phyloP scores from a whole-genome alignment of 257 asterid genomes.

The Cruciata laevipes region DNA sequence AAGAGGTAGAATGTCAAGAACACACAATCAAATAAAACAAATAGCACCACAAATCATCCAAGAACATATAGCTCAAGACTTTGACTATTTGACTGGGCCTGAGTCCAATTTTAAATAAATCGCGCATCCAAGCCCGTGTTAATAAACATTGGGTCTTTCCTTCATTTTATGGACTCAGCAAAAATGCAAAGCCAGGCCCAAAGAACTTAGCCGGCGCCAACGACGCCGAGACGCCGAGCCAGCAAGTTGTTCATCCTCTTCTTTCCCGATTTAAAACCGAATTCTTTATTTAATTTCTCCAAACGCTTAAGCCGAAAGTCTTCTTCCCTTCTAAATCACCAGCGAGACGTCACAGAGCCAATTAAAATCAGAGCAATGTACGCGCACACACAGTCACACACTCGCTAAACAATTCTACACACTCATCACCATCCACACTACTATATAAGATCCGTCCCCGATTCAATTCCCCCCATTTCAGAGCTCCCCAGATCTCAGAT shows the following conservation, averaged over 20 bases:
- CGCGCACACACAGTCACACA: background rate
- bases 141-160: no score
- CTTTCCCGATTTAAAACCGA: background rate
- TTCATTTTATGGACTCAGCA: no score
- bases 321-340: background rate
- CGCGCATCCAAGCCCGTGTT: no score
- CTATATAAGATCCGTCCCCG: background rate
- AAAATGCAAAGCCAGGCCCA: background rate
- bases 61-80: no score
- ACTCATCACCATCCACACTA: background rate
- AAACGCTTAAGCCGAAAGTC: background rate
- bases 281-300: background rate
- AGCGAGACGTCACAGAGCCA: background rate
- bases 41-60: no score
- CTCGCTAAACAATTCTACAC: background rate
- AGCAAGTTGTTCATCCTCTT: background rate
- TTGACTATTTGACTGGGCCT: no score
- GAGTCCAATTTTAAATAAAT: no score
- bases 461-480: constrained; percentile 1
- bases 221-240: background rate
- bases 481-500: constrained; percentile 21
- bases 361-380: background rate
- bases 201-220: background rate
- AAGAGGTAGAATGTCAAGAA: no score
- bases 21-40: no score